Evolutionary conservation across 2,329 filamentous ascomycete genomes (phyloP).

Genomic region (Daldinia sp.): DNA sequence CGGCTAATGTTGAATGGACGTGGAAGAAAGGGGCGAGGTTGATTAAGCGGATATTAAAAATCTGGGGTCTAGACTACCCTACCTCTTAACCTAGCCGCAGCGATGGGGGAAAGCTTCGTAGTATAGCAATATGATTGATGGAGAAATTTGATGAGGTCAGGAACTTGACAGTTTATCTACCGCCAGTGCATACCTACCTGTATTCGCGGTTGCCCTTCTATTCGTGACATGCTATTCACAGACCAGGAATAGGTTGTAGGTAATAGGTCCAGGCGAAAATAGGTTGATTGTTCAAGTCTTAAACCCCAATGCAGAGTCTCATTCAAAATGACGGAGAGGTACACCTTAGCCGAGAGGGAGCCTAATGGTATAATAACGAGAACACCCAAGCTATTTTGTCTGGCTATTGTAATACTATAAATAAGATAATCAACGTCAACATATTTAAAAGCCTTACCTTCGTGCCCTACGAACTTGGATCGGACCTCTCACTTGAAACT

Average conservation of each 20-base stretch:
- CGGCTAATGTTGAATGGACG: slow-evolving; percentile 39
- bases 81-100: slow-evolving; percentile 7
- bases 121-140: slow-evolving; percentile 4
- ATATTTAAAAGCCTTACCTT: too few relatives aligned
- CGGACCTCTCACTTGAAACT: too few relatives aligned
- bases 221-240: neutral
- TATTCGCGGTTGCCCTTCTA: neutral
- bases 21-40: slow-evolving; percentile 25
- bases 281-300: slow-evolving; percentile 32
- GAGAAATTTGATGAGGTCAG: slow-evolving; percentile 10
- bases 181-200: neutral
- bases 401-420: too few relatives aligned
- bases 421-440: too few relatives aligned
- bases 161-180: neutral
- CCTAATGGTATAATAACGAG: too few relatives aligned
- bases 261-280: slow-evolving; percentile 22
- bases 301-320: neutral
- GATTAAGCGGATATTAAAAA: slow-evolving; percentile 40
- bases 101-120: slow-evolving; percentile 11
- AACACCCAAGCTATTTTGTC: too few relatives aligned
- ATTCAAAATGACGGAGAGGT: too few relatives aligned
- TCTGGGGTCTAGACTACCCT: slow-evolving; percentile 31
- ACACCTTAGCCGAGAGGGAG: too few relatives aligned
- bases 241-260: neutral
- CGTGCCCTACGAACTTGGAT: too few relatives aligned